Evolutionary conservation across 116 monocot species (phyloP).

Genomic region (Papilionanthe hybrid): DNA sequence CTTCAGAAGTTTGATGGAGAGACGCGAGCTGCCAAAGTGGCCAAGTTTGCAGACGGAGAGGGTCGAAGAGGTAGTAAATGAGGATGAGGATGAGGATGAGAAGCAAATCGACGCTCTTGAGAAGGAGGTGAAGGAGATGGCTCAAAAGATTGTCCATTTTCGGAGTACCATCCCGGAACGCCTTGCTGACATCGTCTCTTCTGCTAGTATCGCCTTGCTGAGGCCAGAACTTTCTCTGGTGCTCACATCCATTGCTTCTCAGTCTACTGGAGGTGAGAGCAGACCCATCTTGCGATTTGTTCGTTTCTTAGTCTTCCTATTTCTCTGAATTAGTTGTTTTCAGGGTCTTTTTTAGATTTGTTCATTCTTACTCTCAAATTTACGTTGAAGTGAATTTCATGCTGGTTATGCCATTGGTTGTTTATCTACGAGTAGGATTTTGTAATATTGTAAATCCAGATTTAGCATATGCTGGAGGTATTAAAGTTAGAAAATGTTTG

Average conservation of each 20-base stretch:
- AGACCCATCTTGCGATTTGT: neutral
- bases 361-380: neutral
- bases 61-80: neutral
- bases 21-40: neutral
- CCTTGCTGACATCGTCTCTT: conserved; percentile 22
- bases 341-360: neutral
- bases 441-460: too few species aligned
- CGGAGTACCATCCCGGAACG: conserved; percentile 23
- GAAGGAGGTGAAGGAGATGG: conserved; percentile 40
- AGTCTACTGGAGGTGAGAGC: neutral
- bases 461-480: neutral
- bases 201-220: conserved; percentile 17
- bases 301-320: neutral
- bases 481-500: neutral
- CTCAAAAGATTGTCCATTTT: conserved; percentile 26
- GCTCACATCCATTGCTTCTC: neutral
- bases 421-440: neutral
- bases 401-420: neutral
- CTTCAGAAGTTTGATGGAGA: neutral
- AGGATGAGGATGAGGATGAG: conserved; percentile 29
- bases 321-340: neutral
- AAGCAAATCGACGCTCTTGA: conserved; percentile 32
- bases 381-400: neutral
- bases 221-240: conserved; percentile 7
- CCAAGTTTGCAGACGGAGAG: neutral